These are phyloP conservation scores for Paxillus involutus DNA, from an alignment of 768 basidiomycete species.

Conservation along the genomic window DNA sequence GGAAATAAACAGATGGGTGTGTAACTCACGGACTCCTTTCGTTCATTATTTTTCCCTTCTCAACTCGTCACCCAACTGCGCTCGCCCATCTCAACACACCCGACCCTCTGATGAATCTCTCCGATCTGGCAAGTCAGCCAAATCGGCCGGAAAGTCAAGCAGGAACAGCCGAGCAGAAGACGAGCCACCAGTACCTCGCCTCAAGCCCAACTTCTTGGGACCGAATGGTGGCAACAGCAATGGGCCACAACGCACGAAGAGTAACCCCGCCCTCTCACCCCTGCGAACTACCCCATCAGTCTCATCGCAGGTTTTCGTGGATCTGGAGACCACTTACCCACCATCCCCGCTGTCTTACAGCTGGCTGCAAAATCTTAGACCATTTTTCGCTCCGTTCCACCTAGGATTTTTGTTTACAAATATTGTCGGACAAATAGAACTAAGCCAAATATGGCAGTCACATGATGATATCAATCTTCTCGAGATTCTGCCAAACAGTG, in stretches of 20 bases:
- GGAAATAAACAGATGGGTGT: no score
- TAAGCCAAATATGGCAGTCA: no score
- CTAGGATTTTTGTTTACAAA: no score
- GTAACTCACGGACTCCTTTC: no score
- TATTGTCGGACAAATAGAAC: no score
- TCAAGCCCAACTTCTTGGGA: slow-evolving; percentile 26
- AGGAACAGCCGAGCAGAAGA: slow-evolving; percentile 26
- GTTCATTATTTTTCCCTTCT: no score
- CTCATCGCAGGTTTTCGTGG: slow-evolving; percentile 27
- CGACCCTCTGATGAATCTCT: slow-evolving; percentile 40
- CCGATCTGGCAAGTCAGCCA: slow-evolving; percentile 38
- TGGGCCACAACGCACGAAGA: slow-evolving; percentile 44
- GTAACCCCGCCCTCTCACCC: slow-evolving; percentile 43
- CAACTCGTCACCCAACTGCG: slow-evolving; percentile 73
- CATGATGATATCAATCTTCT: not conserved
- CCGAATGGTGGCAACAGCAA: slow-evolving; percentile 11
- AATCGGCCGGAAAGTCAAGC: slow-evolving; percentile 31
- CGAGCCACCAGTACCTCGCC: slow-evolving; percentile 30
- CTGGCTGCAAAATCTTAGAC: no score
- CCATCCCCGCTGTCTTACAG: slow-evolving; percentile 27
- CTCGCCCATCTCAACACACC: slow-evolving; percentile 59
- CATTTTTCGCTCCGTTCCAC: no score
- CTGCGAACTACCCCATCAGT: slow-evolving; percentile 19
- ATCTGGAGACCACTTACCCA: slow-evolving; percentile 23
- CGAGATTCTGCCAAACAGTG: no score